These are phyloP conservation scores for Hypsizygus marmoreus DNA, from an alignment of 768 basidiomycete genomes.

Conservation along the genomic window DNA sequence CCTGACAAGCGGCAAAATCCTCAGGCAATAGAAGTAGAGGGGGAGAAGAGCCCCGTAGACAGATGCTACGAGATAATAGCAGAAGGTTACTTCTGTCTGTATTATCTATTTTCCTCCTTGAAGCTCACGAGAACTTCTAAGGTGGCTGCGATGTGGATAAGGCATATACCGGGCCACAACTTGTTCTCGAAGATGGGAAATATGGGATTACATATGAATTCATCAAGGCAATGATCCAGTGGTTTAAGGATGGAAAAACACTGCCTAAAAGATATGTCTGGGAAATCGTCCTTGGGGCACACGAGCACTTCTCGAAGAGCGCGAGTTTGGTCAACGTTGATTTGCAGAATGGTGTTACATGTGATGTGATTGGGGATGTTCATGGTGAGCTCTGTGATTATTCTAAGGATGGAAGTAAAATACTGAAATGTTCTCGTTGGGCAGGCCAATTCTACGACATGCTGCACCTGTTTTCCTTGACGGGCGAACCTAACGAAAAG, in stretches of 20 bases:
- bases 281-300: conserved; percentile 93
- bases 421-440: background rate
- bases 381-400: conserved; percentile 62
- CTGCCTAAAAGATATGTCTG: conserved; percentile 87
- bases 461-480: conserved; percentile 82
- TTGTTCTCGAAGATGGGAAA: conserved; percentile 62
- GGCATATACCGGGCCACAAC: conserved; percentile 73
- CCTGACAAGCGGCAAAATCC: conserved; percentile 4
- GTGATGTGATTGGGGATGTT: conserved; percentile 95
- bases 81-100: conserved; percentile 52
- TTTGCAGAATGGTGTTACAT: conserved; percentile 75
- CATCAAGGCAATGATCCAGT: conserved; percentile 81
- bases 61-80: conserved; percentile 79
- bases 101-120: background rate
- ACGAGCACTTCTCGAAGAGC: conserved; percentile 72
- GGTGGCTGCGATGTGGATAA: conserved; percentile 82
- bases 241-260: conserved; percentile 95
- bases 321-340: conserved; percentile 79
- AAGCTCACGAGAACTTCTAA: conserved; percentile 19
- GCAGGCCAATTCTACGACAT: conserved; percentile 95
- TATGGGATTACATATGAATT: conserved; percentile 79
- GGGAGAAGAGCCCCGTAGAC: conserved; percentile 76
- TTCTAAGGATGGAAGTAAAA: background rate
- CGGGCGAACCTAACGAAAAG: conserved; percentile 81
- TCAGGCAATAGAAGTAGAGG: conserved; percentile 91